Evolutionary conservation across 1,139 yeast species (phyloP).

Genomic region (Torulaspora globosa): DNA sequence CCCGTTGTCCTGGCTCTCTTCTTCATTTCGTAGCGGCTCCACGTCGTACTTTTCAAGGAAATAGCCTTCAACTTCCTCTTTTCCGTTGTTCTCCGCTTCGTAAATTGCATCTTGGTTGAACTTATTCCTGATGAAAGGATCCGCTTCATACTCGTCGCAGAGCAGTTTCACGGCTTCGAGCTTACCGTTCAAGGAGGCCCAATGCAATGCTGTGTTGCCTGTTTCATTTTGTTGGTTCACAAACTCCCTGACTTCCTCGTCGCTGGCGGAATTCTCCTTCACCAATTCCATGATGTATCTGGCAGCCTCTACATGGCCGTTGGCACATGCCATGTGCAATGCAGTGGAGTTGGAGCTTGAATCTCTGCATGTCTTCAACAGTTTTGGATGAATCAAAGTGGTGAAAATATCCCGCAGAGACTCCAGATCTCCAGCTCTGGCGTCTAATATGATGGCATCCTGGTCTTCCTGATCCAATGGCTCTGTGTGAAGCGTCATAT

Average conservation of each 20-base stretch:
- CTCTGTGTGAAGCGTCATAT: slow-evolving; percentile 37
- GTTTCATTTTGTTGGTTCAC: slow-evolving; percentile 62
- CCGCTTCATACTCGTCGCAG: slow-evolving; percentile 71
- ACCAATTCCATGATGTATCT: slow-evolving; percentile 54
- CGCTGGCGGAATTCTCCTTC: slow-evolving; percentile 22
- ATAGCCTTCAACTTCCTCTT: slow-evolving; percentile 65
- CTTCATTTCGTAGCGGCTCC: slow-evolving; percentile 54
- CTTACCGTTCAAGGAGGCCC: slow-evolving; percentile 93
- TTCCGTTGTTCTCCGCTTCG: slow-evolving; percentile 77
- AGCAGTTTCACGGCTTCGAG: slow-evolving; percentile 62
- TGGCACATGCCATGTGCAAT: slow-evolving; percentile 91
- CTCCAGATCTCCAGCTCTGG: slow-evolving; percentile 83
- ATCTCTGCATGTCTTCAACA: slow-evolving; percentile 45
- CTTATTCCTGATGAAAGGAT: slow-evolving; percentile 70
- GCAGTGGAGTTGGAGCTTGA: slow-evolving; percentile 67
- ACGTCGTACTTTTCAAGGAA: slow-evolving; percentile 68
- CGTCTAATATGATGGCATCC: slow-evolving; percentile 75
- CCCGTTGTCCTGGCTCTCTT: slow-evolving; percentile 35
- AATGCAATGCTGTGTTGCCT: slow-evolving; percentile 91
- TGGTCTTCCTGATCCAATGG: slow-evolving; percentile 61
- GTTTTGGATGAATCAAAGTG: slow-evolving; percentile 51
- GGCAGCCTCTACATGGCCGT: slow-evolving; percentile 76
- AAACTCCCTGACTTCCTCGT: slow-evolving; percentile 45
- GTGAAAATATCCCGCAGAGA: slow-evolving; percentile 63
- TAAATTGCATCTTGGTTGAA: slow-evolving; percentile 79